phyloP scores from a whole-genome alignment of 148 eudicot genomes.

The Amaranthus palmeri region DNA sequence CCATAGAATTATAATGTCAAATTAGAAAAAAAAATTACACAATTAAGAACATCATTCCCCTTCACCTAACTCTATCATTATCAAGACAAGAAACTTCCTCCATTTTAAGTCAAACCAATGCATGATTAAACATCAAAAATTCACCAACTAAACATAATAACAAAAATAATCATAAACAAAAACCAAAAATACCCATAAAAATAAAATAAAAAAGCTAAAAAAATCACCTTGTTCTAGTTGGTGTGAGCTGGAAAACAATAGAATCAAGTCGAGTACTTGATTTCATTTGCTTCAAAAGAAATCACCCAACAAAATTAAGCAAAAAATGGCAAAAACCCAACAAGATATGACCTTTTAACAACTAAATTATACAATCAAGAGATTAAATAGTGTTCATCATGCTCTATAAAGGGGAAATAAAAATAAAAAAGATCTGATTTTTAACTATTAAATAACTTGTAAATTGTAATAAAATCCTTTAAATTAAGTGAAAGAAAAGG shows the following conservation, averaged over 20 bases:
- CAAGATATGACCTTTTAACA: neutral
- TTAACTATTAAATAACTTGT: too few relatives aligned
- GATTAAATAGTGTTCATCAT: neutral
- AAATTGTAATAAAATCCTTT: neutral
- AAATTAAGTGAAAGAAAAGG: neutral
- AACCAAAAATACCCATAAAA: conserved; percentile 7
- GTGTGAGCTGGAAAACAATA: conserved; percentile 86
- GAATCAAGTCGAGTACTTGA: conserved; percentile 62
- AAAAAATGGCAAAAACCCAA: neutral
- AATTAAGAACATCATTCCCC: neutral
- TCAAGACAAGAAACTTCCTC: neutral
- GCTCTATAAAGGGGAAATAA: neutral
- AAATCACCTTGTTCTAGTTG: conserved; percentile 87
- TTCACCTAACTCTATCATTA: neutral
- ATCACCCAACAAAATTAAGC: neutral
- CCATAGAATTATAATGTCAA: neutral
- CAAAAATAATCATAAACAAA: neutral
- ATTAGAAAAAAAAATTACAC: neutral
- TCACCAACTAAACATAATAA: neutral
- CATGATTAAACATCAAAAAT: neutral
- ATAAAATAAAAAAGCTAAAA: neutral
- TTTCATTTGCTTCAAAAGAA: conserved; percentile 47
- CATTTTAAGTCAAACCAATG: conserved; percentile 8
- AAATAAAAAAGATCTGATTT: conserved; percentile 20
- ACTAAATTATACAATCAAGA: neutral